Conservation (phyloP, 2,329 filamentous ascomycete genomes). For the Aspergillus calidoustus region DNA sequence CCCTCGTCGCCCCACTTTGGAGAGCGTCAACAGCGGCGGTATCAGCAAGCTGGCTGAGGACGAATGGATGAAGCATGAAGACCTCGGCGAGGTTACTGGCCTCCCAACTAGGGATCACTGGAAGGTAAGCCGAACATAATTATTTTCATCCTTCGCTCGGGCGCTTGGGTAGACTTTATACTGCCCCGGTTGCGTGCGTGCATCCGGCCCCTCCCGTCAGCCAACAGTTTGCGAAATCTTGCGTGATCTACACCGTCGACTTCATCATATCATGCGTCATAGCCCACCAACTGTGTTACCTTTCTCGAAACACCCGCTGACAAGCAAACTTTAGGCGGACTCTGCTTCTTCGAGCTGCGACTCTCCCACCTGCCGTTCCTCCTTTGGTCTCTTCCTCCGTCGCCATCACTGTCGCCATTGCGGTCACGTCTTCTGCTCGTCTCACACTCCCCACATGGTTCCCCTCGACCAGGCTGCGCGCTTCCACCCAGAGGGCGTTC, state of each 20-base stretch:
- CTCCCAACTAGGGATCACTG: constrained; percentile 67
- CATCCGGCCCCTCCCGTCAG: constrained; percentile 27
- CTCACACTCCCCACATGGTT: constrained; percentile 61
- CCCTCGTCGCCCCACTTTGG: constrained; percentile 46
- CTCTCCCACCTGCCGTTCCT: constrained; percentile 60
- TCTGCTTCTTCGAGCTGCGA: constrained; percentile 61
- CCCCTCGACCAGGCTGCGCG: constrained; percentile 67
- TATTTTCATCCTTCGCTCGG: constrained; percentile 1
- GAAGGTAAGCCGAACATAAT: constrained; percentile 57
- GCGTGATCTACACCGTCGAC: constrained; percentile 28
- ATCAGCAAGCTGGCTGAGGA: constrained; percentile 56
- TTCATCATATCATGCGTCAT: constrained; percentile 16
- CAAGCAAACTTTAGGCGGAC: constrained; percentile 55
- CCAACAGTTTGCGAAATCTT: constrained; percentile 30
- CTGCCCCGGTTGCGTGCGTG: constrained; percentile 28
- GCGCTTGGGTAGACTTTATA: constrained; percentile 27
- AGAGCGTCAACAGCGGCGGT: constrained; percentile 42
- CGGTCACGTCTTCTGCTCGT: constrained; percentile 67
- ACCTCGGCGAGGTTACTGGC: constrained; percentile 61
- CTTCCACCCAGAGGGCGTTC: constrained; percentile 63
- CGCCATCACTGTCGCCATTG: constrained; percentile 71
- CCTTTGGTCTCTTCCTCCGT: constrained; percentile 65
- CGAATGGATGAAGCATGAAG: constrained; percentile 57
- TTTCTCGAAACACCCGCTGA: constrained; percentile 20
- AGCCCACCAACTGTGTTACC: constrained; percentile 4